Percentiles rank a stretch among this genome's conserved stretches.
phyloP scores from a whole-genome alignment of 768 basidiomycete genomes.

The Mycena haematopus region DNA sequence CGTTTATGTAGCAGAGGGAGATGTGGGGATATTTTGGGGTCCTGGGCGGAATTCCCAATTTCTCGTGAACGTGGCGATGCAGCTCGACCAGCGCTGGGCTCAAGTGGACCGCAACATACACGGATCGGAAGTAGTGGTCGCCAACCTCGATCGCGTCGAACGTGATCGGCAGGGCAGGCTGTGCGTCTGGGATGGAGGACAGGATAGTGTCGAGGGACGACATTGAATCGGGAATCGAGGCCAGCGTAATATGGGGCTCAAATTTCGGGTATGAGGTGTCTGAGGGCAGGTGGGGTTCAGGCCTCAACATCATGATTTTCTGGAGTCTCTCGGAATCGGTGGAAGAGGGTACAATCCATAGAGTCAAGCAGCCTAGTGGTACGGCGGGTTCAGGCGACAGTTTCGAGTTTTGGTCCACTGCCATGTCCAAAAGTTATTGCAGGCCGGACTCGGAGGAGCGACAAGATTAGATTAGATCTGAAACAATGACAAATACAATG shows the following conservation, averaged over 20 bases:
- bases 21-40: slow-evolving; percentile 75
- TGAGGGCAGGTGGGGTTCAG: slow-evolving; percentile 36
- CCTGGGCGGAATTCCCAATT: slow-evolving; percentile 44
- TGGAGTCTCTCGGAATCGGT: slow-evolving; percentile 50
- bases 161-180: slow-evolving; percentile 44
- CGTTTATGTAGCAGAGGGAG: slow-evolving; percentile 75
- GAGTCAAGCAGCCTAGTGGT: slow-evolving; percentile 56
- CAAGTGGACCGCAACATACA: slow-evolving; percentile 60
- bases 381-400: too few relatives aligned
- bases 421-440: too few relatives aligned
- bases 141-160: slow-evolving; percentile 66
- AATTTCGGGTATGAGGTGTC: slow-evolving; percentile 62
- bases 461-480: slow-evolving; percentile 7
- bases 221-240: slow-evolving; percentile 43
- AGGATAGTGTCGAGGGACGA: slow-evolving; percentile 43
- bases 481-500: slow-evolving; percentile 4
- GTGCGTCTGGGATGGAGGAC: slow-evolving; percentile 44
- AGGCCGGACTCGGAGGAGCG: too few relatives aligned
- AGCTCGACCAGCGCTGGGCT: slow-evolving; percentile 53
- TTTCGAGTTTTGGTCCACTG: too few relatives aligned
- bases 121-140: slow-evolving; percentile 73
- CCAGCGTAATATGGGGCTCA: slow-evolving; percentile 77
- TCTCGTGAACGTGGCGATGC: slow-evolving; percentile 52
- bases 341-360: slow-evolving; percentile 75
- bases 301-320: slow-evolving; percentile 50